Evolutionary conservation across 2,329 filamentous ascomycete species (phyloP), one percentile per base, ranked within the genome.

Genomic region (Tolypocladium tundrense): DNA sequence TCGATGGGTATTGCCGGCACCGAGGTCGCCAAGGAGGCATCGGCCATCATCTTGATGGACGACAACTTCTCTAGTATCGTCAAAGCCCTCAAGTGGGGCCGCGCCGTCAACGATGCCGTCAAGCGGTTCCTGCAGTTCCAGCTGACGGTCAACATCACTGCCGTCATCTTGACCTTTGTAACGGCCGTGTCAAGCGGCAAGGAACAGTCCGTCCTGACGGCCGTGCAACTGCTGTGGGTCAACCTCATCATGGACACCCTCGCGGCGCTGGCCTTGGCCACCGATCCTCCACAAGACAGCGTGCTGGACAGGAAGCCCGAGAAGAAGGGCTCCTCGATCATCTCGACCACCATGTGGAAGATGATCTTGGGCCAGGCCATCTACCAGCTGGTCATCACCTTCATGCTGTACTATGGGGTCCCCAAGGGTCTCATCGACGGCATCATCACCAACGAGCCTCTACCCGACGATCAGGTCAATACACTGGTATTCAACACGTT

Each of bases 201-300:
- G 2, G 87, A 93, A 69, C 71, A 77, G 54, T 90, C 90, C 53
- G 91, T 96, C 33, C 76, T 97, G 58, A 94, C 85, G 2, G 91
- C 91, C 13, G 91, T 96, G 33, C 92, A 97, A 73, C 82, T 97
- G 65, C 85, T 97, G 37, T 97, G 92, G 92, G 91, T 97, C 67
- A 97, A 96, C 68, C 78, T 97, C 66, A 97, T 97, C 75, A 97
- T 96, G 92, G 92, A 97, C 67, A 96, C 92, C 0, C 90, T 97
- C 60, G 92, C 91, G 31, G 91, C 91, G 19, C 79, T 96, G 45
- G 91, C 91, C 10, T 82, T 96, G 56, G 91, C 91, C 1, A 96
- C 91, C 1, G 91, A 96, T 69, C 90, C 91, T n/a, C 91, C 91
- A 0, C 88, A 88, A 14, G 86, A 88, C 56, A 88, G 85, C 64